Evolutionary conservation across 2,329 filamentous ascomycete genomes (phyloP).

Genomic region (Claviceps quebecensis): DNA sequence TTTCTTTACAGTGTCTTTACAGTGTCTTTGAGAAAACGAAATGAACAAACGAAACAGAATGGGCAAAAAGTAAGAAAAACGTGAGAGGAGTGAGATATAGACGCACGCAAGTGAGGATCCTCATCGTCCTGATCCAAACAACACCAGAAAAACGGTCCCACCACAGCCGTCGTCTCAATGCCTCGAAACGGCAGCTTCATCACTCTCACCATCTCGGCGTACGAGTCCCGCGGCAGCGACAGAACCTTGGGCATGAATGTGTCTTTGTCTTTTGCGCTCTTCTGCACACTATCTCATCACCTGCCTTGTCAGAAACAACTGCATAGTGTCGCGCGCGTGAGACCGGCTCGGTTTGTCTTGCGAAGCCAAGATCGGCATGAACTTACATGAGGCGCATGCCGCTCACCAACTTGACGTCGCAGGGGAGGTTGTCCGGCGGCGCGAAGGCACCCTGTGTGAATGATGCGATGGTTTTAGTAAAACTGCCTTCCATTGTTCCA

Average conservation of each 20-base stretch:
- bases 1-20: too few relatives aligned
- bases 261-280: conserved; percentile 39
- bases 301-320: background rate
- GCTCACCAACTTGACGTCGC: conserved; percentile 31
- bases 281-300: conserved; percentile 32
- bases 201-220: conserved; percentile 40
- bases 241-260: conserved; percentile 44
- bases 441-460: conserved; percentile 41
- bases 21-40: too few relatives aligned
- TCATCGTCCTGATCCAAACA: conserved; percentile 41
- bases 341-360: too few relatives aligned
- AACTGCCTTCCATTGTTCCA: too few relatives aligned
- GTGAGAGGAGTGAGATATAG: background rate
- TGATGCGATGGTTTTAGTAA: background rate
- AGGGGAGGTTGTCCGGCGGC: conserved; percentile 26
- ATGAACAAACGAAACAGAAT: background rate
- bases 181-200: conserved; percentile 40
- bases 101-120: conserved; percentile 42
- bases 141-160: conserved; percentile 51
- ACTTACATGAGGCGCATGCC: conserved; percentile 43
- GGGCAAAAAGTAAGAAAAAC: background rate
- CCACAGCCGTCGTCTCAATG: conserved; percentile 44
- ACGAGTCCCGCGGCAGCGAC: conserved; percentile 34
- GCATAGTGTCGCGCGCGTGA: too few relatives aligned
- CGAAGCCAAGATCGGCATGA: too few relatives aligned